These are phyloP conservation scores for Globisporangium polare DNA, from an alignment of 352 stramenopile genomes.

Conservation along the genomic window DNA sequence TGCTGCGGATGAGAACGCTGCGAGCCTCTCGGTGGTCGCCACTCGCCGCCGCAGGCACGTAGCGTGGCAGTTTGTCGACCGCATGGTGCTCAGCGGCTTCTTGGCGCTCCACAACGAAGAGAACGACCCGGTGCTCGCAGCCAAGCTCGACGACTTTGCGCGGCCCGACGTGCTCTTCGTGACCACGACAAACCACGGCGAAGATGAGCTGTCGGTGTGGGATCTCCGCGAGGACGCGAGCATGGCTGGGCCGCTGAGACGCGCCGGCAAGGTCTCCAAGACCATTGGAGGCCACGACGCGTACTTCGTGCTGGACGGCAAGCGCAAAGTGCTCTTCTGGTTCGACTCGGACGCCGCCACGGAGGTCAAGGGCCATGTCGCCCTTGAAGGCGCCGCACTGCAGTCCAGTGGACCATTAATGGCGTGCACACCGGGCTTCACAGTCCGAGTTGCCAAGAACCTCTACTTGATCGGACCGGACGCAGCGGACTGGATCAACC, in stretches of 20 bases:
- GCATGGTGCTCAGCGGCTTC: slow-evolving; percentile 10
- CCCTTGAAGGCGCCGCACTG: neutral
- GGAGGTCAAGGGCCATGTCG: neutral
- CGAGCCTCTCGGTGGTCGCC: neutral
- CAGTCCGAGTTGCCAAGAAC: neutral
- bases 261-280: slow-evolving; percentile 7
- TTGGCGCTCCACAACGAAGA: slow-evolving; percentile 8
- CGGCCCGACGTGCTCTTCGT: slow-evolving; percentile 6
- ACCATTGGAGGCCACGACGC: neutral
- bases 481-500: slow-evolving; percentile 11
- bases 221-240: slow-evolving; percentile 11
- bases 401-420: neutral
- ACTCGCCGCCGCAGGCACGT: neutral
- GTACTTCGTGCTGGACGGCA: slow-evolving; percentile 15
- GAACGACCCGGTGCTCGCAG: neutral
- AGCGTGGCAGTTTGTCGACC: slow-evolving; percentile 4
- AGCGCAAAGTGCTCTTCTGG: slow-evolving; percentile 12
- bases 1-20: neutral
- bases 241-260: slow-evolving; percentile 5
- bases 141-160: slow-evolving; percentile 10
- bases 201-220: slow-evolving; percentile 10
- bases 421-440: neutral
- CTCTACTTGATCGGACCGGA: neutral
- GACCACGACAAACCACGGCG: neutral
- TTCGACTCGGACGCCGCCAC: slow-evolving; percentile 17